phyloP scores from a whole-genome alignment of 768 basidiomycete genomes.

The Kockovaella imperatae region DNA sequence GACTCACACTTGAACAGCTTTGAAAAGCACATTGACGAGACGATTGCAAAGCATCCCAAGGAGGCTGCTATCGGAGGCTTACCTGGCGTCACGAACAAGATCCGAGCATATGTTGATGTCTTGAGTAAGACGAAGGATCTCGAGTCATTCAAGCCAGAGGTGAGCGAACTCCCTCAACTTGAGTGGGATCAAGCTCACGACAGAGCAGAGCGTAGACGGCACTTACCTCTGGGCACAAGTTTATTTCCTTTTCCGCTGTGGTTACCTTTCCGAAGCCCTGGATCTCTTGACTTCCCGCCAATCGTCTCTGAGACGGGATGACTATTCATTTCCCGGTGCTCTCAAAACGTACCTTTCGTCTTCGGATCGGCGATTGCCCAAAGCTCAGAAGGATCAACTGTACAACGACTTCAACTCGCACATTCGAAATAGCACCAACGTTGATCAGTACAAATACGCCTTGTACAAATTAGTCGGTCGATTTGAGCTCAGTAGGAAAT shows the following conservation, averaged over 20 bases:
- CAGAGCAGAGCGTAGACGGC: conserved; percentile 65
- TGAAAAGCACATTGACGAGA: conserved; percentile 57
- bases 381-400: conserved; percentile 57
- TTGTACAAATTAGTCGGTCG: conserved; percentile 93
- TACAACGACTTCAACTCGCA: conserved; percentile 54
- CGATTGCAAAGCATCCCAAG: conserved; percentile 68
- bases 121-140: conserved; percentile 52
- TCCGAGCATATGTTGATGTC: conserved; percentile 77
- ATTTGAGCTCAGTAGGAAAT: conserved; percentile 71
- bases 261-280: conserved; percentile 71
- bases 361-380: conserved; percentile 55
- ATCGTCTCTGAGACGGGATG: conserved; percentile 58
- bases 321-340: conserved; percentile 71
- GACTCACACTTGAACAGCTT: conserved; percentile 28
- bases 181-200: conserved; percentile 3
- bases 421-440: conserved; percentile 70
- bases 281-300: conserved; percentile 65
- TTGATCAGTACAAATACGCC: conserved; percentile 92
- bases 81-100: conserved; percentile 79
- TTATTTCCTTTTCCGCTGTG: conserved; percentile 85
- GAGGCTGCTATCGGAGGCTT: conserved; percentile 86
- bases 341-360: conserved; percentile 79
- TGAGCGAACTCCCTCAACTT: conserved; percentile 39
- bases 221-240: conserved; percentile 88
- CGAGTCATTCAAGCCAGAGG: conserved; percentile 85